Conservation (phyloP, 2,329 filamentous ascomycete species). For the Metarhizium album region DNA sequence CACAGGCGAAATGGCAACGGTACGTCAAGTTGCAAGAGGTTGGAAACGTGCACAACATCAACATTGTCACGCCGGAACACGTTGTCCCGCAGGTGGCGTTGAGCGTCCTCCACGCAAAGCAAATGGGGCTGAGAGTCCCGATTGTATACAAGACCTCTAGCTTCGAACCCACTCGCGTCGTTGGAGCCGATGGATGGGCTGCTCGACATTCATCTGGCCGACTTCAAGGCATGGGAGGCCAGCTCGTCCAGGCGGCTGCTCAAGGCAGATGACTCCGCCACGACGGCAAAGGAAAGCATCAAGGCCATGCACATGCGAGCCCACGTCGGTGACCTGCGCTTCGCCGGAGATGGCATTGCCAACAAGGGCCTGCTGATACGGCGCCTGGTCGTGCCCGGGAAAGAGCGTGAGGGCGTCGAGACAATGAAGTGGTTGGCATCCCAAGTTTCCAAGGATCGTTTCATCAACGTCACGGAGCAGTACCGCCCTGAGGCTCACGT, state of each 20-base stretch:
- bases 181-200: slow-evolving; percentile 65
- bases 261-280: slow-evolving; percentile 67
- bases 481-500: slow-evolving; percentile 75
- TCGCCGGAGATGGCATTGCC: slow-evolving; percentile 70
- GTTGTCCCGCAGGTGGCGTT: slow-evolving; percentile 75
- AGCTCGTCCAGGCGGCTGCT: slow-evolving; percentile 58
- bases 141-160: slow-evolving; percentile 80
- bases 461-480: slow-evolving; percentile 84
- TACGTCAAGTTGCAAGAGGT: slow-evolving; percentile 72
- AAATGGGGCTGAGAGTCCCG: slow-evolving; percentile 58
- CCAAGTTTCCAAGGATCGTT: slow-evolving; percentile 63
- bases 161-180: slow-evolving; percentile 63
- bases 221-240: slow-evolving; percentile 73
- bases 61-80: slow-evolving; percentile 78
- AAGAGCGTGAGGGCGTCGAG: slow-evolving; percentile 58
- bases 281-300: slow-evolving; percentile 64
- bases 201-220: slow-evolving; percentile 78
- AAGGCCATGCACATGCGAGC: slow-evolving; percentile 76
- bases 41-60: slow-evolving; percentile 82
- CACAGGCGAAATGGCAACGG: slow-evolving; percentile 76
- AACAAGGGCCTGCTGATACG: slow-evolving; percentile 66
- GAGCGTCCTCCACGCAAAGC: slow-evolving; percentile 61
- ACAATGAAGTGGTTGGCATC: slow-evolving; percentile 70
- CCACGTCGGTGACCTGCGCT: slow-evolving; percentile 75
- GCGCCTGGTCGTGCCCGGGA: slow-evolving; percentile 78